These are phyloP conservation scores for Liquidambar formosana DNA, from an alignment of 164 flowering plant genomes.

Conservation along the genomic window DNA sequence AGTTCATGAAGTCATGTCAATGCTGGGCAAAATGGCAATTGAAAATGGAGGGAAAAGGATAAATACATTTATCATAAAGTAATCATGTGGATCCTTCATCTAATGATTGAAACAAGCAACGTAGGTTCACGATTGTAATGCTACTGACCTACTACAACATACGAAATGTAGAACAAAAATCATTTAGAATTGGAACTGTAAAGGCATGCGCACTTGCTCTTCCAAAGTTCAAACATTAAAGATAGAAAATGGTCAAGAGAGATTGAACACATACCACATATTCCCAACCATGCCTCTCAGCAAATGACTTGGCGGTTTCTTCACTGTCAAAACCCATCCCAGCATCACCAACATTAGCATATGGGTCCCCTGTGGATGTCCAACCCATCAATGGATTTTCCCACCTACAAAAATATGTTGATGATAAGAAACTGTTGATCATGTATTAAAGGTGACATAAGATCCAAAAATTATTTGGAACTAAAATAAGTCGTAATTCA, in stretches of 20 bases:
- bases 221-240: neutral
- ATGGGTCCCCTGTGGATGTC: constrained; percentile 99
- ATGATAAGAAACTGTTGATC: neutral
- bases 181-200: neutral
- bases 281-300: constrained; percentile 93
- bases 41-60: neutral
- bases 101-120: neutral
- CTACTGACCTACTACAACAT: neutral
- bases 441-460: neutral
- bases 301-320: constrained; percentile 84
- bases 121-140: neutral
- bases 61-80: neutral
- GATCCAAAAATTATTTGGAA: neutral
- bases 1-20: constrained; percentile 15
- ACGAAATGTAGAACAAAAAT: too few species aligned
- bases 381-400: constrained; percentile 99
- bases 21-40: neutral
- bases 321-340: constrained; percentile 74
- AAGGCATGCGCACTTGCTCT: neutral
- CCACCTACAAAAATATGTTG: constrained; percentile 58
- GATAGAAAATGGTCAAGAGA: neutral
- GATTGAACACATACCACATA: constrained; percentile 53
- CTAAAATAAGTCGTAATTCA: neutral
- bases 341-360: constrained; percentile 94
- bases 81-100: neutral